Evolutionary conservation across 176 grass and related monocot species (phyloP).

Genomic region (Musa schizocarpa): DNA sequence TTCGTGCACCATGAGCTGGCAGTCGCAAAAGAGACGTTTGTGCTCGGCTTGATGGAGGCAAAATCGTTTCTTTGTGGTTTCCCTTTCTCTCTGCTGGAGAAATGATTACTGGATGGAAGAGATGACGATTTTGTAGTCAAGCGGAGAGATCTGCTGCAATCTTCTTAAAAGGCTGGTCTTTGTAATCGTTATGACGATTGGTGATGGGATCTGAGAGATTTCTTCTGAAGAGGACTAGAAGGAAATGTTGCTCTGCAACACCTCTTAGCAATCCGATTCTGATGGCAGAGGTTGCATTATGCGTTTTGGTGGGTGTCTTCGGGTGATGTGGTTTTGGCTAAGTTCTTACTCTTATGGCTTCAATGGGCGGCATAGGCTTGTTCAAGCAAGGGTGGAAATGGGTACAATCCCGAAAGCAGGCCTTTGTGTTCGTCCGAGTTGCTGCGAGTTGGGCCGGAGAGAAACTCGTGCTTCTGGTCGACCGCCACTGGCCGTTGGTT

Average conservation of each 20-base stretch:
- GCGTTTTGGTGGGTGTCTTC: not conserved
- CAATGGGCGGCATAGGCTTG: constrained; percentile 72
- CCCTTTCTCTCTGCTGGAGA: not conserved
- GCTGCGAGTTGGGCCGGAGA: constrained; percentile 36
- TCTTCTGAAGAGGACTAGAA: too few relatives aligned
- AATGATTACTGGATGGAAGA: not conserved
- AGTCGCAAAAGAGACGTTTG: not conserved
- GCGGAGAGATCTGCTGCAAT: not conserved
- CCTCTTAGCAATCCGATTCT: too few relatives aligned
- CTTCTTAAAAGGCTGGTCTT: not conserved
- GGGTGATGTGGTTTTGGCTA: not conserved
- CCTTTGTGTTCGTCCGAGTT: constrained; percentile 43
- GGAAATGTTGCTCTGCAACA: too few relatives aligned
- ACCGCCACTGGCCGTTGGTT: constrained; percentile 81
- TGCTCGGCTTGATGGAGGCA: not conserved
- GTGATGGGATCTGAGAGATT: too few relatives aligned
- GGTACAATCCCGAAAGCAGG: constrained; percentile 69
- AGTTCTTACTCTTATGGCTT: not conserved
- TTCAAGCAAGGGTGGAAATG: constrained; percentile 82
- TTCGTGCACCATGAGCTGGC: not conserved
- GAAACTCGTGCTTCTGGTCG: constrained; percentile 55
- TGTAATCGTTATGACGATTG: too few relatives aligned
- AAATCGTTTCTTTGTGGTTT: not conserved
- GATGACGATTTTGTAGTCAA: not conserved
- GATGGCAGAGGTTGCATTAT: not conserved